phyloP scores from a whole-genome alignment of 441 rosid genomes.

The Euphorbia corollata region DNA sequence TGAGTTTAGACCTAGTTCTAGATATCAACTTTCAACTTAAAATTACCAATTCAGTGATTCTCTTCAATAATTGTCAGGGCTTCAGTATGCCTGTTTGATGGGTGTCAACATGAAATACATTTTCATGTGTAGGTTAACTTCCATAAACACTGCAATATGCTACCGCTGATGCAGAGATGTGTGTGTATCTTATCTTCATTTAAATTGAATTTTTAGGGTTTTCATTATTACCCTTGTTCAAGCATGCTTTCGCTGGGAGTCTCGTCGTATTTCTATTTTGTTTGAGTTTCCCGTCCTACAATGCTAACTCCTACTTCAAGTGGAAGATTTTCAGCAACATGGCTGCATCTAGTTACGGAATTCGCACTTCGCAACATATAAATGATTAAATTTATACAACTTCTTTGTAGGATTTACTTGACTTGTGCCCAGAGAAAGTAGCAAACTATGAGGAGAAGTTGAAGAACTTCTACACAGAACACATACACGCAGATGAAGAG shows the following conservation, averaged over 20 bases:
- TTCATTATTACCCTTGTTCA: neutral
- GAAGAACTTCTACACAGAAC: conserved; percentile 75
- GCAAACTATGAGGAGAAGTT: conserved; percentile 73
- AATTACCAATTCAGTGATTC: no score
- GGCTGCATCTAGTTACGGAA: neutral
- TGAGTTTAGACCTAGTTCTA: no score
- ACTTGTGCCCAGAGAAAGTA: conserved; percentile 72
- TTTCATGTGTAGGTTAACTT: neutral
- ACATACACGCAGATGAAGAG: conserved; percentile 83
- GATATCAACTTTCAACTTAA: no score
- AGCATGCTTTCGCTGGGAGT: neutral
- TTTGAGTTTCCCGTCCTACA: no score
- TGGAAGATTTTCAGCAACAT: neutral
- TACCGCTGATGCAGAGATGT: neutral
- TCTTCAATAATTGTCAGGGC: no score
- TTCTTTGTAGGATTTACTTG: conserved; percentile 57
- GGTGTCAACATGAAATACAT: no score
- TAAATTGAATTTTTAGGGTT: neutral
- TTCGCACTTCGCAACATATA: neutral
- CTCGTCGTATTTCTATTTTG: no score
- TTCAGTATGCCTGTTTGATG: no score
- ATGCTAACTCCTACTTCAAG: neutral
- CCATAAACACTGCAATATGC: neutral
- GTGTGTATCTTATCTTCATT: neutral
- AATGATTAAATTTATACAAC: neutral